Conservation (phyloP, 176 grass and related monocot genomes). For the Ensete ventricosum region DNA sequence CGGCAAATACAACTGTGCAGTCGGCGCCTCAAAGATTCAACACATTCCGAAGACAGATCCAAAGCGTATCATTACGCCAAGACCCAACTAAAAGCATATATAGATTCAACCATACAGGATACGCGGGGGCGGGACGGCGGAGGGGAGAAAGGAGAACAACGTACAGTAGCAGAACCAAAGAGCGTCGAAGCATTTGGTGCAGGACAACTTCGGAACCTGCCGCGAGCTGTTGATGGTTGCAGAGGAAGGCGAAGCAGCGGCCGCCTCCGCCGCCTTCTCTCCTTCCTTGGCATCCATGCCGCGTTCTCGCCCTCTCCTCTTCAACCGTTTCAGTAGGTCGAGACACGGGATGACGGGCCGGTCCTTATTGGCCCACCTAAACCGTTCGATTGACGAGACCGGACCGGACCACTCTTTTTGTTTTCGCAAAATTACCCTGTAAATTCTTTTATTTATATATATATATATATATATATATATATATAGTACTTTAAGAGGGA, state of each 20-base stretch:
- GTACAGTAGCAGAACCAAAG: conserved; percentile 91
- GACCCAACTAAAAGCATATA: neutral
- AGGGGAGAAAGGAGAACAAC: conserved; percentile 14
- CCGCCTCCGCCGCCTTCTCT: neutral
- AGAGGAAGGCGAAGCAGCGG: neutral
- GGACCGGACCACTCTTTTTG: no score
- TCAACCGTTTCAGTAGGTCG: no score
- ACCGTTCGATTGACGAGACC: no score
- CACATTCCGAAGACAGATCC: neutral
- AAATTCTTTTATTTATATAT: neutral
- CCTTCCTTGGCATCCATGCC: neutral
- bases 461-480: neutral
- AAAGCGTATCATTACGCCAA: neutral
- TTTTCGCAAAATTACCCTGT: neutral
- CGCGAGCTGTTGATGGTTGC: neutral
- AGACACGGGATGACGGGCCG: no score
- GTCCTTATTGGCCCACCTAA: no score
- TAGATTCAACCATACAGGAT: neutral
- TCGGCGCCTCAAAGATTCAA: no score
- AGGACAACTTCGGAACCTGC: conserved; percentile 25
- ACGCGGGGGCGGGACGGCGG: neutral
- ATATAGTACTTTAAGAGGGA: no score
- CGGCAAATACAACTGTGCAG: no score
- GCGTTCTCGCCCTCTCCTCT: no score
- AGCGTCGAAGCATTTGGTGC: conserved; percentile 75